Percentiles rank a stretch among this genome's conserved stretches.
These are phyloP conservation scores for Austroboletus novae-zelandiae DNA, from an alignment of 1,284 basidiomycete genomes.

Conservation along the genomic window DNA sequence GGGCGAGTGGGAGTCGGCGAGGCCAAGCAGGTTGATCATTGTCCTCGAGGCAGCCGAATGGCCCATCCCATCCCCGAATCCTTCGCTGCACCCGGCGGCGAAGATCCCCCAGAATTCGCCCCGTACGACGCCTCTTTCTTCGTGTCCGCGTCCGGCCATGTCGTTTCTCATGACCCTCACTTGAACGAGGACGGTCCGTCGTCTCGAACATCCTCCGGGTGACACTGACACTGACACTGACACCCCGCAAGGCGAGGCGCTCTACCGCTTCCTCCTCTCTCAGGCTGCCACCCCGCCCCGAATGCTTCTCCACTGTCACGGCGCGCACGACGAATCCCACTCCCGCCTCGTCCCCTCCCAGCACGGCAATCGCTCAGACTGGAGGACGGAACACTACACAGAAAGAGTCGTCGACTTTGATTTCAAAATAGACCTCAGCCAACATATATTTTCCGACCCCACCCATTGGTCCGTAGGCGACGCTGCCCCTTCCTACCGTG, in stretches of 20 bases:
- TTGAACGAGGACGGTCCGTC: slow-evolving; percentile 65
- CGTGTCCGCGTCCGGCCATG: slow-evolving; percentile 44
- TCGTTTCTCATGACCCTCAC: slow-evolving; percentile 70
- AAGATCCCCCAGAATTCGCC: slow-evolving; percentile 58
- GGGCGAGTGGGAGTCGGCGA: slow-evolving; percentile 1
- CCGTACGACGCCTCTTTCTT: slow-evolving; percentile 63
- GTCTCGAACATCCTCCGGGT: neutral
- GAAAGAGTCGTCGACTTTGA: slow-evolving; percentile 65
- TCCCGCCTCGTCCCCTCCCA: slow-evolving; percentile 46
- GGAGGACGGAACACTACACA: slow-evolving; percentile 43
- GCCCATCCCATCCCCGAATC: slow-evolving; percentile 15
- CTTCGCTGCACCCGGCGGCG: slow-evolving; percentile 26
- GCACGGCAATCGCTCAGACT: slow-evolving; percentile 34
- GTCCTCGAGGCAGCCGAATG: too few species aligned
- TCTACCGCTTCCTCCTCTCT: slow-evolving; percentile 68
- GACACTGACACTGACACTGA: neutral
- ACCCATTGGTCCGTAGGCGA: slow-evolving; percentile 53
- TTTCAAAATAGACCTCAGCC: slow-evolving; percentile 54
- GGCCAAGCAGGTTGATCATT: too few species aligned
- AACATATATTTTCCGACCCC: slow-evolving; percentile 34
- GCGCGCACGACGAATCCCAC: slow-evolving; percentile 57
- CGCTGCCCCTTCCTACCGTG: slow-evolving; percentile 52
- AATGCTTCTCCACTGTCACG: slow-evolving; percentile 51
- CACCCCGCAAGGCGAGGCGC: slow-evolving; percentile 55
- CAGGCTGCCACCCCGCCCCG: slow-evolving; percentile 50